Evolutionary conservation across 2,329 filamentous ascomycete species (phyloP), one percentile per base, ranked within the genome.

Genomic region (Alternaria postmessia): DNA sequence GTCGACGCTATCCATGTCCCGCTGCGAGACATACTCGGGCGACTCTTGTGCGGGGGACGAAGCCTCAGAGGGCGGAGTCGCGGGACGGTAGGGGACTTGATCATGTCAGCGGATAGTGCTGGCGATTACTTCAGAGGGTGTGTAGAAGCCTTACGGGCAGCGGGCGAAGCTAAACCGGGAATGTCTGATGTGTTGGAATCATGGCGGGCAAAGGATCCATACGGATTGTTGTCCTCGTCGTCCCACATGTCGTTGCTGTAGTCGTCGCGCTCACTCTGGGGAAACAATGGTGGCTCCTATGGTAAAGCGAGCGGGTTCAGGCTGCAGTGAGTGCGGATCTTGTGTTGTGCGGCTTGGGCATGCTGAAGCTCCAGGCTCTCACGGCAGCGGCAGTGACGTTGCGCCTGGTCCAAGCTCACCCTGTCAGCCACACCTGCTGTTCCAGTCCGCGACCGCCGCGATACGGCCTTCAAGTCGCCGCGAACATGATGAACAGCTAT

Each of bases 191-290:
- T 85, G 77, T 91, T 88, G 63, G 91, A 92, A 79, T 96, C 92
- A 72, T 92, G 89, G 72, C 91, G 91, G 79, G 95, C 92, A 82
- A 96, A 97, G 79, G 92, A 94, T 73, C 93, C 94, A 76, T 98
- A 97, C 5, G 94, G 94, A 79, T 98, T 98, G 82, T 98, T 98
- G 77, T 98, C 93, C 82, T 98, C 94, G 84, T 98, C 94, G 86
- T 97, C 96, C 94, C 94, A 98, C 94, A 98, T 98, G 69, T 72
- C 61, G 69, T 47, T 39, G 49, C 26, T 42, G 24, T 8, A 36
- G 20, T 43, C 20, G 41, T 42, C 42, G 41, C 34, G 44, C 28
- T 57, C 18, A 57, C 26, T 41, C 12, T 28, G 18, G 8, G 20
- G 26, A 30, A 30, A 8, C 28, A 30, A 38, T 28, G 20, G 47